Percentiles rank a stretch among this genome's conserved stretches.
phyloP scores from a whole-genome alignment of 1,139 yeast species.

The Kodamaea anthophila region DNA sequence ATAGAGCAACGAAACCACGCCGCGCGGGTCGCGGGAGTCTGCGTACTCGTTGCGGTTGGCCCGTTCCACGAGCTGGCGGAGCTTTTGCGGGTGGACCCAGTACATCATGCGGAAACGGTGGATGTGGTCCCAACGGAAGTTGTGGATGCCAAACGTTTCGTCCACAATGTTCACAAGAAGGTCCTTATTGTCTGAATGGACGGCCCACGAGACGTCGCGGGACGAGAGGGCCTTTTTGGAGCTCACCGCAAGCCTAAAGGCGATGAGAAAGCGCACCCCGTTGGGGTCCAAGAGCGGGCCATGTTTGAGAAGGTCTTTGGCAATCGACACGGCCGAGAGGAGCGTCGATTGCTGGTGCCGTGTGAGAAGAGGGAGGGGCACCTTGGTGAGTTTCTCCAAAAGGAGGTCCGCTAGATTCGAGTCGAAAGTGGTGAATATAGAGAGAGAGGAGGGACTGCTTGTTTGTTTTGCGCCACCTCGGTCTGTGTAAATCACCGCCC shows the following conservation, averaged over 20 bases:
- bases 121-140: constrained; percentile 56
- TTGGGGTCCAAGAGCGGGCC: constrained; percentile 57
- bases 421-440: constrained; percentile 35
- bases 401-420: constrained; percentile 43
- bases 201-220: constrained; percentile 85
- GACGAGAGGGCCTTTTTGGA: constrained; percentile 50
- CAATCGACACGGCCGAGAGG: constrained; percentile 59
- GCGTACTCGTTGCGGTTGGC: constrained; percentile 67
- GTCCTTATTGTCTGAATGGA: constrained; percentile 76
- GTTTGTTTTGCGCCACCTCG: neutral
- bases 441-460: neutral
- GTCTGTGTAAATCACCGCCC: neutral
- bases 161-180: constrained; percentile 53
- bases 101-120: constrained; percentile 60
- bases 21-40: constrained; percentile 64
- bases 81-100: constrained; percentile 57
- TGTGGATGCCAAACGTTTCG: constrained; percentile 30
- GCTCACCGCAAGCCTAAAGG: constrained; percentile 58
- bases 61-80: constrained; percentile 53
- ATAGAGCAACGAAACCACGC: constrained; percentile 64
- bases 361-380: constrained; percentile 72
- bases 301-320: constrained; percentile 46
- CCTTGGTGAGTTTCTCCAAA: constrained; percentile 53
- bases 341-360: constrained; percentile 89
- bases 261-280: constrained; percentile 67